Conservation (phyloP, 257 asterid species). For the Solanum arcanum region DNA sequence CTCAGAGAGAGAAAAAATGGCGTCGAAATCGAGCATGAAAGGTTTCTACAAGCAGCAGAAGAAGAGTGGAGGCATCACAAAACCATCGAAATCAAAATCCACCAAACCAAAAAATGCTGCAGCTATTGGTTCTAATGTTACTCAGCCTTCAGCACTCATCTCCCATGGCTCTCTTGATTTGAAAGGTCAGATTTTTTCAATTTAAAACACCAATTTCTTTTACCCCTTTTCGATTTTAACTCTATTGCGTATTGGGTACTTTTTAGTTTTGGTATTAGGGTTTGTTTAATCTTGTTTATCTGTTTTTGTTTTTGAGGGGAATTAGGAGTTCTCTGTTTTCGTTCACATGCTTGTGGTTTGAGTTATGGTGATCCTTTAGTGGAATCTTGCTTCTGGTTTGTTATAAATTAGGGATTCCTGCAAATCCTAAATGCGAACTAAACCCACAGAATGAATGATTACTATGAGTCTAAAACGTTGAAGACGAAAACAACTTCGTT, state of each 20-base stretch:
- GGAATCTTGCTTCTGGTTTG: not conserved
- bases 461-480: not conserved
- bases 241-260: not conserved
- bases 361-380: not conserved
- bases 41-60: constrained; percentile 64
- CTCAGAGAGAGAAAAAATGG: not conserved
- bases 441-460: not conserved
- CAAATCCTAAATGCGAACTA: not conserved
- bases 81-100: constrained; percentile 20
- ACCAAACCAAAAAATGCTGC: constrained; percentile 33
- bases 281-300: not conserved
- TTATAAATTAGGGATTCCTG: not conserved
- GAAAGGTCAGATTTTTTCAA: constrained; percentile 23
- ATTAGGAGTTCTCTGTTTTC: not conserved
- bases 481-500: not conserved
- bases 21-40: constrained; percentile 42
- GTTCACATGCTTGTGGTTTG: not conserved
- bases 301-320: not conserved
- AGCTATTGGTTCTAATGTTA: constrained; percentile 37
- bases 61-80: constrained; percentile 30
- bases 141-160: constrained; percentile 48
- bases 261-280: not conserved
- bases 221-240: not conserved
- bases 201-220: not conserved
- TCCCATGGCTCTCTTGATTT: constrained; percentile 61